Evolutionary conservation across 805 yeast species (phyloP).

Genomic region (Cyberlindnera xylosilytica): DNA sequence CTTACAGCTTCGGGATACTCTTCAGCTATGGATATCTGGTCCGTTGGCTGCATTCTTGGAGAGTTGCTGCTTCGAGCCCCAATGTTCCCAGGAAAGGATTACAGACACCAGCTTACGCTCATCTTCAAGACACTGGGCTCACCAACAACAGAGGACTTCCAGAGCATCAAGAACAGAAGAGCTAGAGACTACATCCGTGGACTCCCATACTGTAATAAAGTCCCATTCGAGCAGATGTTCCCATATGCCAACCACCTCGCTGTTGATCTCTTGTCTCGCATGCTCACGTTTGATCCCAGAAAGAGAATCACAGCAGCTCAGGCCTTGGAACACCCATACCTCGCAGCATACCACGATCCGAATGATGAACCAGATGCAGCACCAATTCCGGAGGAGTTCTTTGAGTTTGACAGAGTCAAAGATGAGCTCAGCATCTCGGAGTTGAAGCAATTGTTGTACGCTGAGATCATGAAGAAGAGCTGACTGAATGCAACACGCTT

Average conservation of each 20-base stretch:
- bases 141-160: conserved; percentile 76
- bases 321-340: conserved; percentile 84
- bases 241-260: conserved; percentile 62
- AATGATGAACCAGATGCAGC: conserved; percentile 86
- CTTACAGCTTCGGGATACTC: conserved; percentile 89
- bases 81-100: conserved; percentile 90
- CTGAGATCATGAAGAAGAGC: conserved; percentile 48
- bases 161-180: conserved; percentile 69
- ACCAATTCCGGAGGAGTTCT: conserved; percentile 81
- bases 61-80: conserved; percentile 87
- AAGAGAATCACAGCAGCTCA: conserved; percentile 80
- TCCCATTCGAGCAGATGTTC: conserved; percentile 45
- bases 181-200: conserved; percentile 87
- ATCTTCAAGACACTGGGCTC: conserved; percentile 87
- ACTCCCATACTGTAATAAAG: conserved; percentile 66
- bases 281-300: conserved; percentile 80
- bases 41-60: conserved; percentile 93
- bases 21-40: conserved; percentile 95
- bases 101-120: conserved; percentile 83
- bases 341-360: conserved; percentile 89
- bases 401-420: conserved; percentile 82
- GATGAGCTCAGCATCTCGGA: conserved; percentile 75
- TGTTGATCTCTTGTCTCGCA: conserved; percentile 56
- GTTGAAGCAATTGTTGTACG: conserved; percentile 72
- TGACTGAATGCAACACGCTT: too few relatives aligned